Evolutionary conservation across 1,284 basidiomycete species (phyloP).

Genomic region (Ceratobasidium sp.): DNA sequence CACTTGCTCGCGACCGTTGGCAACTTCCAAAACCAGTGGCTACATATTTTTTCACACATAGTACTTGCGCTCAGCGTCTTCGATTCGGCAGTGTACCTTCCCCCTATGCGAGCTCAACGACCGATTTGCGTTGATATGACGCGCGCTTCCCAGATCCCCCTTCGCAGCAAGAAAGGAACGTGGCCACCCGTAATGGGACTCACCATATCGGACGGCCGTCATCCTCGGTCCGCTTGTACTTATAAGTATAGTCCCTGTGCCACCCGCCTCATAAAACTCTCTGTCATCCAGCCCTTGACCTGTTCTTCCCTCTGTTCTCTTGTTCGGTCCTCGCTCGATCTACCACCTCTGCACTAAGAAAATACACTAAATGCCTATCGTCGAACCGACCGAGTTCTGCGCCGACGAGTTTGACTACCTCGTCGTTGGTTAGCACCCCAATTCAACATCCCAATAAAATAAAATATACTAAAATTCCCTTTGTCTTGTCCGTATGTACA

Average conservation of each 20-base stretch:
- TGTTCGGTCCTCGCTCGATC: conserved; percentile 16
- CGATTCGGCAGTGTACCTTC: not conserved
- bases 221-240: no score
- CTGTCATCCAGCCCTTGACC: conserved; percentile 8
- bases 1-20: conserved; percentile 50
- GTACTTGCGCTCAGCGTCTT: not conserved
- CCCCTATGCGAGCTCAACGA: not conserved
- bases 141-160: not conserved
- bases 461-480: conserved; percentile 9
- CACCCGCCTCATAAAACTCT: conserved; percentile 7
- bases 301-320: conserved; percentile 10
- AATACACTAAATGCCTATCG: conserved; percentile 24
- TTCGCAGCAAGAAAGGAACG: not conserved
- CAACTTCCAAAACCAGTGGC: not conserved
- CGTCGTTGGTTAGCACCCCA: conserved; percentile 17
- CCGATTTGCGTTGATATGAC: not conserved
- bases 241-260: not conserved
- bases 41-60: not conserved
- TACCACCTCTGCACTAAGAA: not conserved
- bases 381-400: conserved; percentile 22
- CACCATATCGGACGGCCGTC: no score
- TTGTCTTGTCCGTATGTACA: conserved; percentile 22
- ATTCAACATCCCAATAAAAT: not conserved
- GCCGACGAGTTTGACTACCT: conserved; percentile 32
- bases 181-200: not conserved